Percentiles rank a stretch among this genome's conserved stretches.
Evolutionary conservation across 805 yeast genomes (phyloP).

Genomic region (Yamadazyma philogaea): DNA sequence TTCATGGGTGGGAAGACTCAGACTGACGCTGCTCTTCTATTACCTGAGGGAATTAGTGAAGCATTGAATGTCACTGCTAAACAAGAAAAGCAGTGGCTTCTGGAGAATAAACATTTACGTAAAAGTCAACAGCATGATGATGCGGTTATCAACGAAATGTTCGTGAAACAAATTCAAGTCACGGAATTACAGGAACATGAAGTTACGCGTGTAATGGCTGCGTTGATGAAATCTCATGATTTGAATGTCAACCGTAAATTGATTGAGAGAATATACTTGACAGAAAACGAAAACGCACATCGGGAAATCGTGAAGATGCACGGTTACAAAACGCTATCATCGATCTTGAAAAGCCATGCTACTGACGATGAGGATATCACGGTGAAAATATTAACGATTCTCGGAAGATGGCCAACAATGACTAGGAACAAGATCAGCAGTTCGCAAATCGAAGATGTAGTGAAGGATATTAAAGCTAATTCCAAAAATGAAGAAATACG

Average conservation of each 20-base stretch:
- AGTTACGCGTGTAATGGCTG: slow-evolving; percentile 77
- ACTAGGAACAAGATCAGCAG: slow-evolving; percentile 75
- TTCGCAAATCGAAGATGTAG: slow-evolving; percentile 66
- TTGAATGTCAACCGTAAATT: slow-evolving; percentile 59
- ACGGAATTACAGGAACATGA: slow-evolving; percentile 51
- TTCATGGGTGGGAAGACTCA: slow-evolving; percentile 96
- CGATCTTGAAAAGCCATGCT: slow-evolving; percentile 45
- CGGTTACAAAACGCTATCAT: slow-evolving; percentile 78
- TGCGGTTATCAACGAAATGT: slow-evolving; percentile 59
- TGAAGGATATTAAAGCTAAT: slow-evolving; percentile 39
- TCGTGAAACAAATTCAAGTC: slow-evolving; percentile 58
- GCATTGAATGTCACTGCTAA: slow-evolving; percentile 75
- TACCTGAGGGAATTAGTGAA: slow-evolving; percentile 80
- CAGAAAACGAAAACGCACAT: slow-evolving; percentile 51
- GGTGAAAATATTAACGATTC: slow-evolving; percentile 50
- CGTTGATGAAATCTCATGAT: slow-evolving; percentile 75
- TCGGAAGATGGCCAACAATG: slow-evolving; percentile 52
- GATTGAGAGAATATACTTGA: slow-evolving; percentile 59
- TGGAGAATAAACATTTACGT: slow-evolving; percentile 50
- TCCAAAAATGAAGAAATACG: slow-evolving; percentile 26
- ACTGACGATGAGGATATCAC: slow-evolving; percentile 35
- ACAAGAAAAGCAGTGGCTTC: slow-evolving; percentile 71
- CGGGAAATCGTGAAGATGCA: slow-evolving; percentile 69
- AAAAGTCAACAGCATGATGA: slow-evolving; percentile 52
- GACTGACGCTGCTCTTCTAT: slow-evolving; percentile 80